Evolutionary conservation across 148 eudicot species (phyloP).

Genomic region (Polygonum aviculare): DNA sequence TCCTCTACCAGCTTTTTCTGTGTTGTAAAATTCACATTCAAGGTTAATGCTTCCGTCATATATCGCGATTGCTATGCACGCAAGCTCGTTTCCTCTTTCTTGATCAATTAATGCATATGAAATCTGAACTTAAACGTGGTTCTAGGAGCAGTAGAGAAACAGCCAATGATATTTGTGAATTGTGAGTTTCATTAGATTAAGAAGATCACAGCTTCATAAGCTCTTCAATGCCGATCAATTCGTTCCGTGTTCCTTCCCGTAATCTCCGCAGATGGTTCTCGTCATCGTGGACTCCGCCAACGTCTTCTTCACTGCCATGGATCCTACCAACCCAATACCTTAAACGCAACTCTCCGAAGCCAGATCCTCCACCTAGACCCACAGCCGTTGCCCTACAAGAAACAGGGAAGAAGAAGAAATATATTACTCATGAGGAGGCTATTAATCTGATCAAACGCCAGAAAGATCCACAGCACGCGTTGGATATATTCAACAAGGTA

Average conservation of each 20-base stretch:
- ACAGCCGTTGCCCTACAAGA: background rate
- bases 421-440: slow-evolving; percentile 53
- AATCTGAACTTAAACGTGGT: background rate
- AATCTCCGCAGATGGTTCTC: slow-evolving; percentile 15
- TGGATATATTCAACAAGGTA: slow-evolving; percentile 69
- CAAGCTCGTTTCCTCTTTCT: background rate
- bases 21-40: background rate
- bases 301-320: slow-evolving; percentile 36
- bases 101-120: background rate
- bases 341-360: slow-evolving; percentile 14
- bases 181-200: background rate
- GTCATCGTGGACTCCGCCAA: slow-evolving; percentile 8
- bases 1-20: background rate
- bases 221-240: background rate
- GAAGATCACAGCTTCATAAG: background rate
- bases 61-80: no score
- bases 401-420: slow-evolving; percentile 34
- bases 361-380: slow-evolving; percentile 32
- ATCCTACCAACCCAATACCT: slow-evolving; percentile 43
- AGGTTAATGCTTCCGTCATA: background rate
- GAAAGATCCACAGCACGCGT: slow-evolving; percentile 63
- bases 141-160: background rate
- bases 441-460: slow-evolving; percentile 55
- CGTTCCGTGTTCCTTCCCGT: background rate
- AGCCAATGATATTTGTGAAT: background rate